Conservation (phyloP, 129 eudicot species). For the Chrysanthemum makinoi region DNA sequence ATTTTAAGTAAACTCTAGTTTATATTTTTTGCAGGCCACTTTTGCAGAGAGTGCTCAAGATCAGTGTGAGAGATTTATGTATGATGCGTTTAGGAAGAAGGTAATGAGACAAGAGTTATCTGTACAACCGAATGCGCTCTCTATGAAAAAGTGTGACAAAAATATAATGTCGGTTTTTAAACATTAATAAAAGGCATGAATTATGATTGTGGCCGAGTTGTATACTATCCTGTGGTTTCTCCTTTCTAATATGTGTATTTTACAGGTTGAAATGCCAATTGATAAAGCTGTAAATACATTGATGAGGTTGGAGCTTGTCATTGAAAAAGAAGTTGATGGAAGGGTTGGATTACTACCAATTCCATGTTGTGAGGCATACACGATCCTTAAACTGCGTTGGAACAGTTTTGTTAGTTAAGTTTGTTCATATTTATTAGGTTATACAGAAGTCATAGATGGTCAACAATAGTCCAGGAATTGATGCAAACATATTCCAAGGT, state of each 20-base stretch:
- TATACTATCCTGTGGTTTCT: background rate
- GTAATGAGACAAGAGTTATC: slow-evolving; percentile 33
- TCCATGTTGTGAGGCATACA: slow-evolving; percentile 54
- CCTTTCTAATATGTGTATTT: background rate
- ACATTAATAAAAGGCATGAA: background rate
- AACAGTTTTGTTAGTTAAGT: slow-evolving; percentile 46
- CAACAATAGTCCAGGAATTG: background rate
- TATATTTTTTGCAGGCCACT: slow-evolving; percentile 47
- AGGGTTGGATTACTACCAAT: slow-evolving; percentile 48
- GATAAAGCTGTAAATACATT: slow-evolving; percentile 76
- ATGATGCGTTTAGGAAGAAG: slow-evolving; percentile 58
- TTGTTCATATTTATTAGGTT: slow-evolving; percentile 24
- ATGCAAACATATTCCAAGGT: slow-evolving; percentile 13
- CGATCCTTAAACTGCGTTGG: slow-evolving; percentile 72
- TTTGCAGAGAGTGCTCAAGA: slow-evolving; percentile 43
- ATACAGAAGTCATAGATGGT: slow-evolving; percentile 5
- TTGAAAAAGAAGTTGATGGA: slow-evolving; percentile 40
- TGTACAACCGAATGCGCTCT: background rate
- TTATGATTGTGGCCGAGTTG: background rate
- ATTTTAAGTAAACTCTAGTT: background rate
- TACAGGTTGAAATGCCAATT: slow-evolving; percentile 90
- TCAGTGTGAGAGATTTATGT: slow-evolving; percentile 81
- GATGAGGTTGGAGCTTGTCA: slow-evolving; percentile 67
- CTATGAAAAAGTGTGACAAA: background rate
- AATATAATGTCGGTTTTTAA: background rate